Evolutionary conservation across 805 yeast genomes (phyloP), one percentile per base, ranked within the genome.

Genomic region (Cyberlindnera mrakii): DNA sequence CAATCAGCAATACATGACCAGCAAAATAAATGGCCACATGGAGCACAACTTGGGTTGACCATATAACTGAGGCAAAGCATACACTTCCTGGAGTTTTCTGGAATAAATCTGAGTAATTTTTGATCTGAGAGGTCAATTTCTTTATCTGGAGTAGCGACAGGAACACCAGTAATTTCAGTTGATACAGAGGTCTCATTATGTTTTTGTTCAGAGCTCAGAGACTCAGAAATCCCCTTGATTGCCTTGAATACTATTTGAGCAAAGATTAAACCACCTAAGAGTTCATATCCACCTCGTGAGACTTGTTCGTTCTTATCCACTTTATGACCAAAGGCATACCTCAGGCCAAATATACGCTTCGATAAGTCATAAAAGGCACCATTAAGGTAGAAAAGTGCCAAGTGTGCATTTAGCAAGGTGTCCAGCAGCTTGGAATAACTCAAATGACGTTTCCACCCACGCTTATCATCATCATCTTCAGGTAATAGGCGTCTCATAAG

Each of bases 11-110:
- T 79, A 60, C 98, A 91, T 6, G 69, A 71, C 97, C 98, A 91
- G 64, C 99, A 91, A 61, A 86, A 91, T 14, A 87, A 45, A 60
- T 91, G 99, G 0, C 98, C 99, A 64, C 99, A 91, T 5, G 81
- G 76, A 0, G 96, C 88, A 47, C 86, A 77, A 1, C 96, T 70
- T 5, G 99, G 98, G 48, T 85, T 77, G 1, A 65, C 70, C 93
- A 91, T 85, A 14, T 74, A 70, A 8, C 85, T 80, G 19, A 91
- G 70, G 59, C 99, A 91, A 17, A 93, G 70, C 74, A 89, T 83
- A 58, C 99, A 91, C 34, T 74, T 71, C 41, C 97, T 71, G 1
- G 95, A 80, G 20, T 66, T 62, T 44, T 72, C 80, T 0, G 90
- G 84, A 9, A 91, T 77, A 57, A 78, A 90, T 5, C 85, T 81